These are phyloP conservation scores for Gloeophyllum trabeum DNA, from an alignment of 768 basidiomycete genomes.

Conservation along the genomic window DNA sequence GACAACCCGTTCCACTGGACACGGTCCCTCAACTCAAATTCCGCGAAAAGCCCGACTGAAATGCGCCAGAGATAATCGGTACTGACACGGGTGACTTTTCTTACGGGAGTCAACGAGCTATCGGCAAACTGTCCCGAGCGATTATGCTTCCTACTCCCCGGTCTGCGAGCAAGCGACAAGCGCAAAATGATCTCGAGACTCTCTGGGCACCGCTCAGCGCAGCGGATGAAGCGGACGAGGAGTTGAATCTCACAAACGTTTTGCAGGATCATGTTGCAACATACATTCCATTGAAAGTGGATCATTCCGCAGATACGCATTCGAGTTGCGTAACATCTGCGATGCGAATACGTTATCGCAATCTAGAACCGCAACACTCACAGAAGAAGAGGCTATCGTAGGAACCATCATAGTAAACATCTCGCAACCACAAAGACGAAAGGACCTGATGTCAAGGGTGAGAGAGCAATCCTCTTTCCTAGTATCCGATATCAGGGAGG, in stretches of 20 bases:
- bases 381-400: slow-evolving; percentile 53
- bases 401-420: slow-evolving; percentile 59
- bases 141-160: slow-evolving; percentile 38
- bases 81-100: slow-evolving; percentile 17
- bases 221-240: background rate
- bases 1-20: slow-evolving; percentile 17
- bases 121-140: slow-evolving; percentile 51
- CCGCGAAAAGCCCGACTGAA: slow-evolving; percentile 46
- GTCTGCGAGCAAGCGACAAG: slow-evolving; percentile 9
- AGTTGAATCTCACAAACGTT: too few species aligned
- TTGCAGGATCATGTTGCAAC: slow-evolving; percentile 11
- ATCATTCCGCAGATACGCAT: slow-evolving; percentile 26
- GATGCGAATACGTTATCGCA: slow-evolving; percentile 32
- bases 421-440: slow-evolving; percentile 42
- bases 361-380: slow-evolving; percentile 28
- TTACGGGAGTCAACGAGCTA: slow-evolving; percentile 43
- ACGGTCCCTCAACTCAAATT: slow-evolving; percentile 32
- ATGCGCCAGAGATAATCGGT: slow-evolving; percentile 45
- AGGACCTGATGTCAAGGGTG: slow-evolving; percentile 40
- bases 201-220: too few species aligned
- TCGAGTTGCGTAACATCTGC: slow-evolving; percentile 37
- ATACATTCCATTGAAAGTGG: slow-evolving; percentile 9
- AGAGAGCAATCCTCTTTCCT: slow-evolving; percentile 44
- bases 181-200: slow-evolving; percentile 14
- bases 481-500: slow-evolving; percentile 35